Evolutionary conservation across 495 filamentous ascomycete genomes (phyloP), one percentile per base, ranked within the genome.

Genomic region (Penicilliopsis zonata): DNA sequence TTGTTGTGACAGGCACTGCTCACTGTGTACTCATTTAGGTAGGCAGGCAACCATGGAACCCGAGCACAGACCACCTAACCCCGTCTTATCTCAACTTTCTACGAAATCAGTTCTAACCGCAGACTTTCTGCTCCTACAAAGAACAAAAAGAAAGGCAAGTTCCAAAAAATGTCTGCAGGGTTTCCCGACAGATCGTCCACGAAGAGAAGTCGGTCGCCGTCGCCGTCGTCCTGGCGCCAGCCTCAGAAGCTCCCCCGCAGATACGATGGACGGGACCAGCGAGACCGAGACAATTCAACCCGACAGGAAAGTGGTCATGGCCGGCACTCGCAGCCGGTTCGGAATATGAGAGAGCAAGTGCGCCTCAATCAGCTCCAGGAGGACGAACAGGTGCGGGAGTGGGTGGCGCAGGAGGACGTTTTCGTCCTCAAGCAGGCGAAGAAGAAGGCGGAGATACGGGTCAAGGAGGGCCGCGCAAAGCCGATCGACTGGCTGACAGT

Each of bases 401-500:
- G 92, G 72, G 79, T 99, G 14, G 78, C 87, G 32, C 82, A 90
- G 49, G 90, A 99, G 55, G 90, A 96, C 58, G 72, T 80, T 33
- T 99, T 99, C 47, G 90, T 99, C 13, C 64, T 99, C 41, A 86
- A 87, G 53, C 90, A 99, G 53, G 80, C 90, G 16, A 96, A 95
- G 62, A 96, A 92, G 64, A 96, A 95, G 64, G 88, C 90, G 22
- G 83, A 30, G 44, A 93, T 99, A 35, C 78, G 90, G 4, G 86
- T 96, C n/a, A 82, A 86, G 41, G 87, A 92, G 54, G 82, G 80
- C 9, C 76, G 90, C 36, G 87, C 88, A 31, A 86, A 83, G 52
- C 82, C 88, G 9, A 88, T 96, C 52, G 90, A 99, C 60, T 92
- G 85, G 76, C 72, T 99, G 24, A 86, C 92, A 0, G 87, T 95